Evolutionary conservation across 768 basidiomycete species (phyloP).

Genomic region (Amanita rubescens): DNA sequence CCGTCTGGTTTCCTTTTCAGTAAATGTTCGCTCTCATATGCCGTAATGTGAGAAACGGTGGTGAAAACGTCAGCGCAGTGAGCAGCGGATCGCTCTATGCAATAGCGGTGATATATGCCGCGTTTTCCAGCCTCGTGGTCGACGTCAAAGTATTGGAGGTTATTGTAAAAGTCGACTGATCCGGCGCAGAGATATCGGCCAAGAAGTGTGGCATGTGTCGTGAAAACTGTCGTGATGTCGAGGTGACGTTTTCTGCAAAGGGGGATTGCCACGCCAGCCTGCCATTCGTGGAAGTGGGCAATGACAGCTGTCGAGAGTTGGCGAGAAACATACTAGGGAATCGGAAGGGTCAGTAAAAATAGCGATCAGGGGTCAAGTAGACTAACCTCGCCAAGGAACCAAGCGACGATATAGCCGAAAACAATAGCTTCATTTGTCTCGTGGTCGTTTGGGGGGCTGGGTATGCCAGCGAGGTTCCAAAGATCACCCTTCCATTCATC

Average conservation of each 20-base stretch:
- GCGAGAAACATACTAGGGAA: slow-evolving; percentile 62
- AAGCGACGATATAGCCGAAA: slow-evolving; percentile 96
- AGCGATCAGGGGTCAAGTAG: slow-evolving; percentile 4
- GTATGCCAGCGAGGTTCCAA: slow-evolving; percentile 98
- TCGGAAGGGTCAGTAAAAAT: slow-evolving; percentile 1
- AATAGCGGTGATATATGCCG: slow-evolving; percentile 97
- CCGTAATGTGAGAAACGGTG: slow-evolving; percentile 96
- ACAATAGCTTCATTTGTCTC: slow-evolving; percentile 98
- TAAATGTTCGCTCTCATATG: slow-evolving; percentile 93
- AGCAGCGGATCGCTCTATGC: slow-evolving; percentile 90
- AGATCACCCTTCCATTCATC: slow-evolving; percentile 99
- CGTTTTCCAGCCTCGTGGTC: slow-evolving; percentile 99
- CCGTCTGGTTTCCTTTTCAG: slow-evolving; percentile 98
- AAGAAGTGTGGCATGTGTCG: slow-evolving; percentile 96
- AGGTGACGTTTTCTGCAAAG: slow-evolving; percentile 94
- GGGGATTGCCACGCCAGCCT: slow-evolving; percentile 92
- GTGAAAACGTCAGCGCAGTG: slow-evolving; percentile 99
- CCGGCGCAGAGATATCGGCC: slow-evolving; percentile 98
- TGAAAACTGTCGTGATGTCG: slow-evolving; percentile 98
- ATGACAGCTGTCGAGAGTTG: slow-evolving; percentile 84
- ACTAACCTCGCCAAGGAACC: slow-evolving; percentile 97
- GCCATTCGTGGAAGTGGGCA: slow-evolving; percentile 99
- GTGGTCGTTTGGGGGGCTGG: slow-evolving; percentile 91
- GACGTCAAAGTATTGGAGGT: slow-evolving; percentile 98
- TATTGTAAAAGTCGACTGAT: slow-evolving; percentile 98